A percentile compares a stretch with the other conserved stretches of the same genome.
These are phyloP conservation scores for Amniculicola lignicola DNA, from an alignment of 495 filamentous ascomycete genomes.

Conservation along the genomic window DNA sequence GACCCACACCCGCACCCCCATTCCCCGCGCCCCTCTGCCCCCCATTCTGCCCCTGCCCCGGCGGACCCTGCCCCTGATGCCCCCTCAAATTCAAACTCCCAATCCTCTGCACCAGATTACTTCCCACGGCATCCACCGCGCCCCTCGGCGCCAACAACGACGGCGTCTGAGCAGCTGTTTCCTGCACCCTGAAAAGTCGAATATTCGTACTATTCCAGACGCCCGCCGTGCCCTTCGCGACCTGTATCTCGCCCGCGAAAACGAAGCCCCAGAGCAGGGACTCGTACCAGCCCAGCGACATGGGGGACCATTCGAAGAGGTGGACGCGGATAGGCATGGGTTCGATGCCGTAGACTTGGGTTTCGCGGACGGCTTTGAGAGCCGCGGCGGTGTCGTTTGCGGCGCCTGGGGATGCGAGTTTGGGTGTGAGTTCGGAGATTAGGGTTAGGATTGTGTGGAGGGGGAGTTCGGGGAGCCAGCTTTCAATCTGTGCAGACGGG, in stretches of 20 bases:
- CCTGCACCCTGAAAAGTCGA: constrained; percentile 85
- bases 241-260: constrained; percentile 84
- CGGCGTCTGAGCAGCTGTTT: constrained; percentile 74
- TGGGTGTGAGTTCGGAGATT: constrained; percentile 57
- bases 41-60: constrained; percentile 1
- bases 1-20: constrained; percentile 19
- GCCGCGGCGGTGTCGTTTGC: constrained; percentile 36
- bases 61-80: constrained; percentile 5
- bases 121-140: constrained; percentile 93
- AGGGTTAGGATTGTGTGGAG: constrained; percentile 85
- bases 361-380: constrained; percentile 33
- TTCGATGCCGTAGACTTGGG: constrained; percentile 61
- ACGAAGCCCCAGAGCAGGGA: constrained; percentile 93
- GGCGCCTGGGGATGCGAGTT: constrained; percentile 47
- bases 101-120: constrained; percentile 82
- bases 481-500: constrained; percentile 72
- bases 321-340: constrained; percentile 74
- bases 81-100: constrained; percentile 65
- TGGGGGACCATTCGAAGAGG: constrained; percentile 90
- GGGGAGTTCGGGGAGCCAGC: constrained; percentile 88
- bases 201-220: constrained; percentile 92
- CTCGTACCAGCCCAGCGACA: constrained; percentile 95
- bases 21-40: neutral
- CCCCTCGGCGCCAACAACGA: constrained; percentile 79
- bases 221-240: constrained; percentile 83